Percentiles rank a stretch among this genome's conserved stretches.
Conservation (phyloP, 1,284 basidiomycete genomes). For the Moesziomyces sp. region DNA sequence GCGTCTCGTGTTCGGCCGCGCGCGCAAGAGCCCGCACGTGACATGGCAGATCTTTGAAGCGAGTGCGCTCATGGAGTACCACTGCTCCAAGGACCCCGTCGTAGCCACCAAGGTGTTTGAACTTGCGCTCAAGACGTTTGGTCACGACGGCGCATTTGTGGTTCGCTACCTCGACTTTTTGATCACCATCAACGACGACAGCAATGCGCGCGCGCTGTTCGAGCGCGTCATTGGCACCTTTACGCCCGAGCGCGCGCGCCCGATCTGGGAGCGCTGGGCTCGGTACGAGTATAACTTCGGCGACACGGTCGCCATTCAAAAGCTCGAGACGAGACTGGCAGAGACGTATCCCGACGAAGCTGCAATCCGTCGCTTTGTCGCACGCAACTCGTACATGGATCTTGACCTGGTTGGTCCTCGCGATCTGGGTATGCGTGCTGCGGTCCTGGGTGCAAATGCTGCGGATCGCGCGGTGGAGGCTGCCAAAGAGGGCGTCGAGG, state of each 20-base stretch:
- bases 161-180: conserved; percentile 90
- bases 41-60: conserved; percentile 94
- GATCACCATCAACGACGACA: conserved; percentile 93
- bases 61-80: conserved; percentile 92
- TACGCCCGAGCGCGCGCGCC: conserved; percentile 80
- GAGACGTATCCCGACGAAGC: conserved; percentile 89
- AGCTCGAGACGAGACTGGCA: conserved; percentile 86
- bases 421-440: conserved; percentile 78
- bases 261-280: conserved; percentile 95
- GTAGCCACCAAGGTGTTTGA: conserved; percentile 94
- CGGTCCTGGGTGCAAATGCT: conserved; percentile 30
- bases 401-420: conserved; percentile 88
- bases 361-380: conserved; percentile 88
- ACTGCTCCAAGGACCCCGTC: conserved; percentile 84
- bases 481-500: conserved; percentile 27
- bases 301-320: conserved; percentile 86
- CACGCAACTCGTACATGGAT: conserved; percentile 85
- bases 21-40: conserved; percentile 83
- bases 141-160: conserved; percentile 80
- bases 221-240: conserved; percentile 86
- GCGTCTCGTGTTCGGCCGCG: conserved; percentile 82
- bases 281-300: conserved; percentile 95
- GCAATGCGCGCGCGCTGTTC: conserved; percentile 93
- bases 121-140: conserved; percentile 87
- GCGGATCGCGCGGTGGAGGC: conserved; percentile 49